Evolutionary conservation across 129 eudicot species (phyloP).

Genomic region (Erigeron canadensis): DNA sequence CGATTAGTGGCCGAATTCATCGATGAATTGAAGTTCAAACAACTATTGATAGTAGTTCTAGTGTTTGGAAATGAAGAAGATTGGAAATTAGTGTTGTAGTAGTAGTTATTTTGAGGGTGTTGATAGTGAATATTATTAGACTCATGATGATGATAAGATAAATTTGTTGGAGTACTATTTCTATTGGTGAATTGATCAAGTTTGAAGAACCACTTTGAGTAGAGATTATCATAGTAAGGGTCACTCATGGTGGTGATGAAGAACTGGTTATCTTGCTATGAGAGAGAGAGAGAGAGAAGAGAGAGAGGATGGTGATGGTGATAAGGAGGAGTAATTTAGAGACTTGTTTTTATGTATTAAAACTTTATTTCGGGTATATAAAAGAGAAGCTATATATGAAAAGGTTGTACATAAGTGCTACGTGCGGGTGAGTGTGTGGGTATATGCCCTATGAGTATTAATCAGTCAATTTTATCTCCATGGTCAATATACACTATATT

Average conservation of each 20-base stretch:
- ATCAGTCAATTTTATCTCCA: slow-evolving; percentile 20
- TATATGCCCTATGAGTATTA: slow-evolving; percentile 22
- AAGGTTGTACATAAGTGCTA: slow-evolving; percentile 32
- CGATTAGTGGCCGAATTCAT: slow-evolving; percentile 9
- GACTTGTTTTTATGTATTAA: slow-evolving; percentile 32
- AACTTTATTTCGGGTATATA: slow-evolving; percentile 23
- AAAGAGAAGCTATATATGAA: slow-evolving; percentile 36
- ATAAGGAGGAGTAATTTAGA: slow-evolving; percentile 36
- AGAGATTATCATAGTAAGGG: slow-evolving; percentile 61
- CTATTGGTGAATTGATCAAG: slow-evolving; percentile 40
- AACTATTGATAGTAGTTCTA: slow-evolving; percentile 15
- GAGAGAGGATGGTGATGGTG: slow-evolving; percentile 33
- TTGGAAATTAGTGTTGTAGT: slow-evolving; percentile 19
- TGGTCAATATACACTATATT: slow-evolving; percentile 31
- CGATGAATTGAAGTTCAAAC: slow-evolving; percentile 26
- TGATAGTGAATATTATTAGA: slow-evolving; percentile 20
- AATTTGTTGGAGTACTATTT: slow-evolving; percentile 28
- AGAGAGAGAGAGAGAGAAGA: slow-evolving; percentile 23
- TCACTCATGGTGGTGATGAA: slow-evolving; percentile 59
- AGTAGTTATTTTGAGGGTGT: slow-evolving; percentile 32
- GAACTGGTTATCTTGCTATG: slow-evolving; percentile 25
- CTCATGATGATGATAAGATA: slow-evolving; percentile 26
- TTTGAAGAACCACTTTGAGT: slow-evolving; percentile 58
- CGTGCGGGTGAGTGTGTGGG: slow-evolving; percentile 41
- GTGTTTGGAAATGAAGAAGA: slow-evolving; percentile 27